phyloP scores from a whole-genome alignment of 352 stramenopile genomes.

The Pythium volutum region DNA sequence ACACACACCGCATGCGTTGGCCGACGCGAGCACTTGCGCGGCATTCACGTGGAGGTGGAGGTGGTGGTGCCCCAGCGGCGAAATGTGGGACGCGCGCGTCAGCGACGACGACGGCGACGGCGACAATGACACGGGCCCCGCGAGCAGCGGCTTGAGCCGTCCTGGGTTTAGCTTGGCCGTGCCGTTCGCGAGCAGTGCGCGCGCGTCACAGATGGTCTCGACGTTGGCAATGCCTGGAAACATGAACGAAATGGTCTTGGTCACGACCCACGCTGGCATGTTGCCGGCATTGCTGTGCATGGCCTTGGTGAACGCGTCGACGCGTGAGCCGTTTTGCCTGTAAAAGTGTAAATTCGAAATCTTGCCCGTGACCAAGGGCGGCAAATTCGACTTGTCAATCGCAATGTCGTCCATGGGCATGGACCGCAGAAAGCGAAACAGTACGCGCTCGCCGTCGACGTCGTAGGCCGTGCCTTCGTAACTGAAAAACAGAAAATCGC shows the following conservation, averaged over 20 bases:
- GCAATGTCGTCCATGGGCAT: slow-evolving; percentile 40
- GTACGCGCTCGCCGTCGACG: slow-evolving; percentile 33
- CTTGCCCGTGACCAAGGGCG: slow-evolving; percentile 34
- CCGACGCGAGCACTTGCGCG: slow-evolving; percentile 16
- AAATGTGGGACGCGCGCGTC: too few relatives aligned
- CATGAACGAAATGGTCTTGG: slow-evolving; percentile 40
- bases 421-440: slow-evolving; percentile 28
- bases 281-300: slow-evolving; percentile 36
- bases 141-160: slow-evolving; percentile 11
- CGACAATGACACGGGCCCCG: slow-evolving; percentile 4
- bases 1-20: slow-evolving; percentile 33
- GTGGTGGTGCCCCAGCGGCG: too few relatives aligned
- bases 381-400: slow-evolving; percentile 23
- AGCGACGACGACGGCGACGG: neutral
- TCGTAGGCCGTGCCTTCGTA: slow-evolving; percentile 35
- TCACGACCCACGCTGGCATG: slow-evolving; percentile 35
- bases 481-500: slow-evolving; percentile 43
- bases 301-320: slow-evolving; percentile 31
- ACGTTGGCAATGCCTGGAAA: slow-evolving; percentile 35
- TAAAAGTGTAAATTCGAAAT: slow-evolving; percentile 41
- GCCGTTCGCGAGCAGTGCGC: slow-evolving; percentile 29
- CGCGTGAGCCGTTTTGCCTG: slow-evolving; percentile 31
- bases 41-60: too few relatives aligned
- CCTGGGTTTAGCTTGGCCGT: slow-evolving; percentile 19
- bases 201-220: slow-evolving; percentile 31